Conservation (phyloP, 495 filamentous ascomycete genomes). For the Penicillium chermesinum region DNA sequence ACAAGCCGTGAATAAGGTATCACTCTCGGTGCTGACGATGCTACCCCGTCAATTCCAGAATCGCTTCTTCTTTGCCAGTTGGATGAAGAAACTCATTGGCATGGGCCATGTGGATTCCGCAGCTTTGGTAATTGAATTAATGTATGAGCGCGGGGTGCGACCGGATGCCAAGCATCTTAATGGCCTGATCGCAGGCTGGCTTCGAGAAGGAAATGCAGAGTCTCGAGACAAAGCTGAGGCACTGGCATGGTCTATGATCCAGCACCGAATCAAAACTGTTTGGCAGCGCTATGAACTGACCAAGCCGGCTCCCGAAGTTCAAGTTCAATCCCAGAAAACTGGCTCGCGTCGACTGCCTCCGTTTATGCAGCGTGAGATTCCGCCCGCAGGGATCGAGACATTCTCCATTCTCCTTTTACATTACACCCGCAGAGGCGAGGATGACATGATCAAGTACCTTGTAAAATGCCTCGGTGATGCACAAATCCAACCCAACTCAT, state of each 20-base stretch:
- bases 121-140: conserved; percentile 59
- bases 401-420: conserved; percentile 70
- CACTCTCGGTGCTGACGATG: conserved; percentile 44
- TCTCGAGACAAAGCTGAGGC: conserved; percentile 59
- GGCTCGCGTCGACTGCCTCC: conserved; percentile 23
- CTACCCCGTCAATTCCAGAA: conserved; percentile 62
- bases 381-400: conserved; percentile 67
- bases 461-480: conserved; percentile 52
- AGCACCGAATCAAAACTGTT: conserved; percentile 56
- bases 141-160: conserved; percentile 59
- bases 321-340: conserved; percentile 17
- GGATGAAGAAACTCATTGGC: conserved; percentile 75
- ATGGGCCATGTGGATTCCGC: conserved; percentile 66
- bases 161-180: conserved; percentile 68
- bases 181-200: conserved; percentile 69
- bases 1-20: conserved; percentile 46
- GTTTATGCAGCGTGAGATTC: conserved; percentile 39
- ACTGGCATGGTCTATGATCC: conserved; percentile 73
- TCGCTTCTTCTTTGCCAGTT: conserved; percentile 75
- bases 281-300: conserved; percentile 31
- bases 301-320: conserved; percentile 14
- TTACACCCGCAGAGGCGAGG: conserved; percentile 57
- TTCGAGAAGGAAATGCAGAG: conserved; percentile 52
- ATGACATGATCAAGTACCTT: conserved; percentile 51
- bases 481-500: conserved; percentile 59